These are phyloP conservation scores for Diaporthe longicolla DNA, from an alignment of 2,329 filamentous ascomycete species.

Conservation along the genomic window DNA sequence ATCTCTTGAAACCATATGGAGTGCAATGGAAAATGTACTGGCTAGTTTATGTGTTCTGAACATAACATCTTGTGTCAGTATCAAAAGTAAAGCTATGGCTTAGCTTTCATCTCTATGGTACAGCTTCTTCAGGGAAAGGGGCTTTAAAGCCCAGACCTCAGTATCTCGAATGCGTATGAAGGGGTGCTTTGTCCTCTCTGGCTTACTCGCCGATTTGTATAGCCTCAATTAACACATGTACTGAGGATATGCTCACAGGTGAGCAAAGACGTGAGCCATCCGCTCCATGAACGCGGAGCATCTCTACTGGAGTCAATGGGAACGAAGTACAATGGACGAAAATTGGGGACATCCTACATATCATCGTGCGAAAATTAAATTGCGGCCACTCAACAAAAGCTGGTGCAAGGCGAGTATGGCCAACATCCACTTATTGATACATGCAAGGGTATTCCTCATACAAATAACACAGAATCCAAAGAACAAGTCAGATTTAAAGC, in stretches of 20 bases:
- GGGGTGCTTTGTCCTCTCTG: background rate
- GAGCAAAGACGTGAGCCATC: background rate
- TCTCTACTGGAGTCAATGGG: background rate
- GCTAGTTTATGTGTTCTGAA: background rate
- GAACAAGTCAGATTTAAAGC: background rate
- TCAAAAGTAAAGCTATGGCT: background rate
- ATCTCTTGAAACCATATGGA: background rate
- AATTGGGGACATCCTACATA: background rate
- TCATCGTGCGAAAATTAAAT: background rate
- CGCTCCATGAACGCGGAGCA: background rate
- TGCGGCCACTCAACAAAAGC: background rate
- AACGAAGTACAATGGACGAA: background rate
- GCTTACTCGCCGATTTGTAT: background rate
- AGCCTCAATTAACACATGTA: background rate
- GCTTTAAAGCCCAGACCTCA: background rate
- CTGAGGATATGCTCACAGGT: background rate
- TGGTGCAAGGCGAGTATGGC: background rate
- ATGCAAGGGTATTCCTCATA: background rate
- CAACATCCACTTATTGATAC: background rate
- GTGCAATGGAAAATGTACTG: background rate
- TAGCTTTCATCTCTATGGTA: background rate
- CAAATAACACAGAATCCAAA: background rate
- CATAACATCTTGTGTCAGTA: background rate
- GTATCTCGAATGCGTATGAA: background rate
- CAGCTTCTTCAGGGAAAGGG: background rate